These are phyloP conservation scores for Apiotrichum mycotoxinovorans DNA, from an alignment of 1,284 basidiomycete genomes.

Conservation along the genomic window DNA sequence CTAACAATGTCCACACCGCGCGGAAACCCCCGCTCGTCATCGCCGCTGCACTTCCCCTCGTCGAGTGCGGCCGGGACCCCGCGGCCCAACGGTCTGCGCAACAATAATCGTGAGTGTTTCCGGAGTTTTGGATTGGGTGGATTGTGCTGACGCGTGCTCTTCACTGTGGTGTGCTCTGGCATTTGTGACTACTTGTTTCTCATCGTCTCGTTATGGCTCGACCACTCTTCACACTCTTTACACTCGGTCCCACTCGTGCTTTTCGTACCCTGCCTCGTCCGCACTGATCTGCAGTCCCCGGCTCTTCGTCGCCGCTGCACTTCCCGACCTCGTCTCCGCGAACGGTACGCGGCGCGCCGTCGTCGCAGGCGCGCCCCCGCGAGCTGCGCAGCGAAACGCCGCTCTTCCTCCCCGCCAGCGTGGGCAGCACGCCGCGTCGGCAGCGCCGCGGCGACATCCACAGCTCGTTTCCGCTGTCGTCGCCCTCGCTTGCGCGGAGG, in stretches of 20 bases:
- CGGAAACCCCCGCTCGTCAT: slow-evolving; percentile 28
- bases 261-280: neutral
- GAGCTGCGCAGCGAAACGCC: slow-evolving; percentile 35
- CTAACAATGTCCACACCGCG: slow-evolving; percentile 32
- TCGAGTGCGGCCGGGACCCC: slow-evolving; percentile 40
- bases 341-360: slow-evolving; percentile 33
- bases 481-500: slow-evolving; percentile 50
- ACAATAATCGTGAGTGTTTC: slow-evolving; percentile 14
- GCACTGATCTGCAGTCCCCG: neutral
- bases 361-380: slow-evolving; percentile 14
- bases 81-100: slow-evolving; percentile 17
- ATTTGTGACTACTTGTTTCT: too few species aligned
- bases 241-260: too few species aligned
- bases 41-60: slow-evolving; percentile 41
- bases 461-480: slow-evolving; percentile 65
- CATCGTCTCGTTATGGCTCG: too few species aligned
- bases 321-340: slow-evolving; percentile 68
- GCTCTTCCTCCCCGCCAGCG: slow-evolving; percentile 51
- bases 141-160: too few species aligned
- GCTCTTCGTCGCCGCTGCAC: slow-evolving; percentile 59
- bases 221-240: too few species aligned
- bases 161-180: too few species aligned
- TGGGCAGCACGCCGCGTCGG: slow-evolving; percentile 59
- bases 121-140: too few species aligned
- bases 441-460: slow-evolving; percentile 79